These are phyloP conservation scores for Globisporangium uncinulatum DNA, from an alignment of 352 stramenopile genomes.

Conservation along the genomic window DNA sequence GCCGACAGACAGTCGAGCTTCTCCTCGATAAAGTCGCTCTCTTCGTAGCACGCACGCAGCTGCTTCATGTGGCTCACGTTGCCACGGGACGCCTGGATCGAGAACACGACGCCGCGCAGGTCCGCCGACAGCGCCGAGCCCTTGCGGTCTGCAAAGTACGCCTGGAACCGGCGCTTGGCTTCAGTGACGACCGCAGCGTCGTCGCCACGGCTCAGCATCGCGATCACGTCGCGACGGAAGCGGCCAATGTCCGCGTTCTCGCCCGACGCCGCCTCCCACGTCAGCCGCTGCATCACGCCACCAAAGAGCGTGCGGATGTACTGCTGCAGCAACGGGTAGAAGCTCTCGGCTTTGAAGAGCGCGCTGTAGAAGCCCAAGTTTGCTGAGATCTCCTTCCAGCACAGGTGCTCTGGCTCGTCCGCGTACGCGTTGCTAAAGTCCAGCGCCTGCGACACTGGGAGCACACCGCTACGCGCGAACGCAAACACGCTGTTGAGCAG, in stretches of 20 bases:
- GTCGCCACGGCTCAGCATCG: conserved; percentile 57
- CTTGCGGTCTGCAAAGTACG: conserved; percentile 50
- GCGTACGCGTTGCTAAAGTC: conserved; percentile 63
- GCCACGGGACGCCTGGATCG: conserved; percentile 39
- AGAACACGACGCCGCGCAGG: conserved; percentile 61
- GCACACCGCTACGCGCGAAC: conserved; percentile 70
- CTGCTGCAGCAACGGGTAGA: conserved; percentile 51
- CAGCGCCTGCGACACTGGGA: conserved; percentile 47
- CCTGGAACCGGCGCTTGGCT: conserved; percentile 44
- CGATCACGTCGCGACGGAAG: conserved; percentile 69
- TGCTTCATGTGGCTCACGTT: conserved; percentile 33
- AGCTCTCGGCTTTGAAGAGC: conserved; percentile 54
- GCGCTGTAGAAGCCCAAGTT: conserved; percentile 57
- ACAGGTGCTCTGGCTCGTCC: conserved; percentile 57
- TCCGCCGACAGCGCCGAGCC: conserved; percentile 40
- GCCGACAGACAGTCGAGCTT: conserved; percentile 75
- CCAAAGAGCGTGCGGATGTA: conserved; percentile 64
- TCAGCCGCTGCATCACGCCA: conserved; percentile 44
- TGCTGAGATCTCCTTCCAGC: conserved; percentile 73
- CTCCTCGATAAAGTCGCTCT: conserved; percentile 76
- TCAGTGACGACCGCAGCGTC: conserved; percentile 46
- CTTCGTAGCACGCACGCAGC: conserved; percentile 56
- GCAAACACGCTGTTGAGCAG: conserved; percentile 93
- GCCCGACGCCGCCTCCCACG: conserved; percentile 30
- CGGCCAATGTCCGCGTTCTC: conserved; percentile 46